These are phyloP conservation scores for Trichoderma asperellum DNA, from an alignment of 2,329 filamentous ascomycete genomes.

Conservation along the genomic window DNA sequence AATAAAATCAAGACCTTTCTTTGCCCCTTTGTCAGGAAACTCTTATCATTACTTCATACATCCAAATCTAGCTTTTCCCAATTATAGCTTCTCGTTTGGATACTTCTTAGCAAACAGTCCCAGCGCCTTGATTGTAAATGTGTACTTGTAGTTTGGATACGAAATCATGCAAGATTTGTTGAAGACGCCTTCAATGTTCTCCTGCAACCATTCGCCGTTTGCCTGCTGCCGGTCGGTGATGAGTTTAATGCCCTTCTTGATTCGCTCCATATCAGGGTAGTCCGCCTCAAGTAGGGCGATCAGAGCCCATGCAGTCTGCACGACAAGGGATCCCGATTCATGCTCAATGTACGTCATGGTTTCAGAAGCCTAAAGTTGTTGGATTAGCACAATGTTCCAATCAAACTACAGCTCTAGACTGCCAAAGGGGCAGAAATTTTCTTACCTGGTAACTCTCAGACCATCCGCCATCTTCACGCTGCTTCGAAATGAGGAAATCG, in stretches of 20 bases:
- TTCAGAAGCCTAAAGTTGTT: slow-evolving; percentile 68
- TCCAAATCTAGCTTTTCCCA: neutral
- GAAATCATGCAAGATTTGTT: slow-evolving; percentile 99
- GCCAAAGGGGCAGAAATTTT: neutral
- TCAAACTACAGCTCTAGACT: neutral
- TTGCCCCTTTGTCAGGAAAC: neutral
- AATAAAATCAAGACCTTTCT: neutral
- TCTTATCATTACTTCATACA: neutral
- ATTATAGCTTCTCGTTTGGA: slow-evolving; percentile 62
- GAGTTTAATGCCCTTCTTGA: slow-evolving; percentile 75
- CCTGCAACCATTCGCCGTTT: slow-evolving; percentile 94
- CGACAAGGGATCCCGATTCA: slow-evolving; percentile 76
- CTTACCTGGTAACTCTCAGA: slow-evolving; percentile 84
- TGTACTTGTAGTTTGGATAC: slow-evolving; percentile 98
- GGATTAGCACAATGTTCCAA: neutral
- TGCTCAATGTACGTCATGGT: slow-evolving; percentile 76
- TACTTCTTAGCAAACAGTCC: slow-evolving; percentile 82
- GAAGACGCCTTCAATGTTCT: slow-evolving; percentile 96
- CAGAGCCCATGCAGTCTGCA: slow-evolving; percentile 91
- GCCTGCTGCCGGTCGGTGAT: slow-evolving; percentile 82
- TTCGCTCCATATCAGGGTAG: slow-evolving; percentile 73
- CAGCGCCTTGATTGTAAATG: slow-evolving; percentile 90
- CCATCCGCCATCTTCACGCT: slow-evolving; percentile 91
- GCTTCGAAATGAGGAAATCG: slow-evolving; percentile 81
- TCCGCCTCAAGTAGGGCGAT: slow-evolving; percentile 81